These are phyloP conservation scores for Neonectria coccinea DNA, from an alignment of 2,329 filamentous ascomycete genomes.

Conservation along the genomic window DNA sequence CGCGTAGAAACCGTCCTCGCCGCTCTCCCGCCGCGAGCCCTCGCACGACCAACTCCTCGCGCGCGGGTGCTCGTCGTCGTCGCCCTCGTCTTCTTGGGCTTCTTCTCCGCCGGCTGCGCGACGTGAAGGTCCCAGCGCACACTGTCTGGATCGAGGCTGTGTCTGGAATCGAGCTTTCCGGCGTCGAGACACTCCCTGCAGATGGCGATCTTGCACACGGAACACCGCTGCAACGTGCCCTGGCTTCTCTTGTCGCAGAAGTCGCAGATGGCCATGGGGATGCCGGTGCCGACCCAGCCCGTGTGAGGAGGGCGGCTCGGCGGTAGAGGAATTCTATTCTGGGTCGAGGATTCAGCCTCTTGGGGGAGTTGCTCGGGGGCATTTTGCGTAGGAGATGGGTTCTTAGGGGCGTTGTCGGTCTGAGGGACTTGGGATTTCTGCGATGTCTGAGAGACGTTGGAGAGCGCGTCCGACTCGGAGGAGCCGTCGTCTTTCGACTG, in stretches of 20 bases:
- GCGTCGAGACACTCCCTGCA: slow-evolving; percentile 20
- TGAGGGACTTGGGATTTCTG: neutral
- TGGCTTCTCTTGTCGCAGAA: slow-evolving; percentile 22
- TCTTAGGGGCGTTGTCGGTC: neutral
- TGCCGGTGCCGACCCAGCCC: slow-evolving; percentile 26
- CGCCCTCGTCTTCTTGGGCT: slow-evolving; percentile 7
- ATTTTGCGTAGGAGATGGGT: neutral
- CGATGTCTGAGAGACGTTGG: neutral
- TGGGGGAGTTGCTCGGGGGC: neutral
- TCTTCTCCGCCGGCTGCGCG: neutral
- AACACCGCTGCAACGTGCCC: slow-evolving; percentile 22
- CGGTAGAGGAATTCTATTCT: neutral
- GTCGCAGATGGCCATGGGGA: slow-evolving; percentile 32
- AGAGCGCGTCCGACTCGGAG: neutral
- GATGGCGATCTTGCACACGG: slow-evolving; percentile 22
- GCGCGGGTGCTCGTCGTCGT: neutral
- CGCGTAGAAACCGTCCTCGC: neutral
- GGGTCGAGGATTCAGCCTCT: neutral
- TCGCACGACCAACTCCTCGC: neutral
- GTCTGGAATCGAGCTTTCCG: slow-evolving; percentile 19
- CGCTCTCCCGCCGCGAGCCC: neutral
- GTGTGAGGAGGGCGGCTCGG: slow-evolving; percentile 13
- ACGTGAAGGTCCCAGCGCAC: slow-evolving; percentile 25
- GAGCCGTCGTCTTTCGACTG: neutral
- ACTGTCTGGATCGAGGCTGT: slow-evolving; percentile 15